Conservation (phyloP, 2,329 filamentous ascomycete species). For the Fusarium drepaniforme region DNA sequence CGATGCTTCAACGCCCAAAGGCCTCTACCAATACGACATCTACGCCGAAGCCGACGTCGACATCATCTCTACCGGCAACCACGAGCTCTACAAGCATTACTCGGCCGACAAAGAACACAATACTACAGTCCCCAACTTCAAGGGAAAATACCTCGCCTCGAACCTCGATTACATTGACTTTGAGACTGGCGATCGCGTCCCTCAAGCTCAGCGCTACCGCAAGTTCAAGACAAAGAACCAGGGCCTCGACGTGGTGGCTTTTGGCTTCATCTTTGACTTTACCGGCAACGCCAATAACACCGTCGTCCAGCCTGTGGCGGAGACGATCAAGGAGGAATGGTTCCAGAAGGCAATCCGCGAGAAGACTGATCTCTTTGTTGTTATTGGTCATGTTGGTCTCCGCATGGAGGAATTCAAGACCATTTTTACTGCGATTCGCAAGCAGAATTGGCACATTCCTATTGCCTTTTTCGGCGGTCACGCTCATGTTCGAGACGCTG, state of each 20-base stretch:
- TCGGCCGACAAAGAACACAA: conserved; percentile 84
- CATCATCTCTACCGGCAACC: conserved; percentile 89
- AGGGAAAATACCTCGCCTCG: conserved; percentile 85
- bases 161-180: conserved; percentile 91
- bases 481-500: conserved; percentile 87
- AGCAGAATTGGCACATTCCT: conserved; percentile 81
- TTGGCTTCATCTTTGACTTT: conserved; percentile 97
- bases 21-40: conserved; percentile 89
- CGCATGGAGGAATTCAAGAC: conserved; percentile 83
- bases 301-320: conserved; percentile 81
- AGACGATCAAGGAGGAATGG: conserved; percentile 87
- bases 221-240: conserved; percentile 94
- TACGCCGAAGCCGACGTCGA: conserved; percentile 87
- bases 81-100: conserved; percentile 89
- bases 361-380: conserved; percentile 87
- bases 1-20: conserved; percentile 89
- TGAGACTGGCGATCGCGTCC: conserved; percentile 75
- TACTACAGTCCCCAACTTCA: conserved; percentile 86
- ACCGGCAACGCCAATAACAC: conserved; percentile 92
- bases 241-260: conserved; percentile 84
- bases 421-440: conserved; percentile 83
- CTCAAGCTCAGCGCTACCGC: conserved; percentile 84
- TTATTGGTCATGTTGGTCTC: conserved; percentile 87
- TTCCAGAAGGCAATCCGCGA: conserved; percentile 88
- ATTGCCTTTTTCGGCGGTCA: conserved; percentile 96